Evolutionary conservation across 2,329 filamentous ascomycete genomes (phyloP).

Genomic region (Chrysosporium keratinophilum): DNA sequence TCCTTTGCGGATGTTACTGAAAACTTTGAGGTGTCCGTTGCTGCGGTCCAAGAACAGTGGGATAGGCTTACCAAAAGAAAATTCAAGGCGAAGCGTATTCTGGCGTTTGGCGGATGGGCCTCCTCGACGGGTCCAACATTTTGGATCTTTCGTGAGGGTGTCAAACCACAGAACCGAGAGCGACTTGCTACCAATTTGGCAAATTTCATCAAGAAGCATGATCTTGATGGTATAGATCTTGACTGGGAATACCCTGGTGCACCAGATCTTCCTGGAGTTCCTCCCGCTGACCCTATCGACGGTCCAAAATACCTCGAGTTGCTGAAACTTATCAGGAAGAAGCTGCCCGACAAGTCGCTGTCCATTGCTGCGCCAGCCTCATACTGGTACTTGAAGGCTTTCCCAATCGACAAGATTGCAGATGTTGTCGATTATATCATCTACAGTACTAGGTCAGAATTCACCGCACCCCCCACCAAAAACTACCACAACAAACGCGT

Average conservation of each 20-base stretch:
- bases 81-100: slow-evolving; percentile 21
- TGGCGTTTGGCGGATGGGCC: slow-evolving; percentile 38
- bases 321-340: slow-evolving; percentile 20
- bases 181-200: slow-evolving; percentile 29
- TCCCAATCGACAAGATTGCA: slow-evolving; percentile 23
- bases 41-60: slow-evolving; percentile 15
- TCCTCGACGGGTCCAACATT: slow-evolving; percentile 33
- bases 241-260: slow-evolving; percentile 31
- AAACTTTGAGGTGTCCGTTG: slow-evolving; percentile 25
- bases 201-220: slow-evolving; percentile 32
- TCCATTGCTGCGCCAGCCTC: slow-evolving; percentile 23
- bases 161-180: slow-evolving; percentile 30
- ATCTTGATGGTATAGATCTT: slow-evolving; percentile 33
- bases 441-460: too few species aligned
- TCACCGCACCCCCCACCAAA: too few species aligned
- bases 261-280: slow-evolving; percentile 30
- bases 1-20: slow-evolving; percentile 27
- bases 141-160: slow-evolving; percentile 30
- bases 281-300: too few species aligned
- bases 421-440: slow-evolving; percentile 25
- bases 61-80: not conserved
- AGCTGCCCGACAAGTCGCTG: slow-evolving; percentile 16
- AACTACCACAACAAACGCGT: too few species aligned
- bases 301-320: slow-evolving; percentile 18
- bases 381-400: slow-evolving; percentile 25